Conservation (phyloP, 805 yeast genomes). For the Ogataea ganodermae region DNA sequence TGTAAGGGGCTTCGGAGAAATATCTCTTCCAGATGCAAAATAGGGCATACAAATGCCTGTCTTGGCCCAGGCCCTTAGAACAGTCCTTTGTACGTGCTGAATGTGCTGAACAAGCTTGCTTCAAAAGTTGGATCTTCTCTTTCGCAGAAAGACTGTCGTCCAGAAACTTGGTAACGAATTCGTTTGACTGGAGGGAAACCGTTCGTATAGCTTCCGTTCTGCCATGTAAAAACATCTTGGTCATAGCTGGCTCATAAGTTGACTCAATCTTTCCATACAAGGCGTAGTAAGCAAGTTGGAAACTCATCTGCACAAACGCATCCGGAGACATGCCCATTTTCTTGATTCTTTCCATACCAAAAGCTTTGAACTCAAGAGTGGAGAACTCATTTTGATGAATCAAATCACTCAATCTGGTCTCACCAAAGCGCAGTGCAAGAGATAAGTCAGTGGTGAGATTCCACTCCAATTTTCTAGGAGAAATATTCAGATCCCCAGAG, state of each 20-base stretch:
- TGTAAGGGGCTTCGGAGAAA: slow-evolving; percentile 33
- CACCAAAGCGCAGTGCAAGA: slow-evolving; percentile 83
- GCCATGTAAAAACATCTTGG: slow-evolving; percentile 83
- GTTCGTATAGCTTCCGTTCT: slow-evolving; percentile 91
- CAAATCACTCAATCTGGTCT: slow-evolving; percentile 82
- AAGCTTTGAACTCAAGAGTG: slow-evolving; percentile 69
- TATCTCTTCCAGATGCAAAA: slow-evolving; percentile 85
- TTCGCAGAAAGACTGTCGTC: slow-evolving; percentile 59
- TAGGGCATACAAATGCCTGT: slow-evolving; percentile 84
- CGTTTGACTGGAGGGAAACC: slow-evolving; percentile 76
- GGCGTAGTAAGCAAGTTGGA: slow-evolving; percentile 91
- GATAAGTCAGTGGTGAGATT: slow-evolving; percentile 75
- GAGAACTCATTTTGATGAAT: slow-evolving; percentile 88
- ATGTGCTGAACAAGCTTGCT: slow-evolving; percentile 73
- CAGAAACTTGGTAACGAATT: slow-evolving; percentile 82
- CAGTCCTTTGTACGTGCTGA: slow-evolving; percentile 66
- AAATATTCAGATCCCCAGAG: slow-evolving; percentile 54
- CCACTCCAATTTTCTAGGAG: slow-evolving; percentile 91
- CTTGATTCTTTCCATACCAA: slow-evolving; percentile 78
- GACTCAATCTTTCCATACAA: slow-evolving; percentile 91
- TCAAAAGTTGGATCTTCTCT: slow-evolving; percentile 60
- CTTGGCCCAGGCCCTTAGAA: slow-evolving; percentile 84
- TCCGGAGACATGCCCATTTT: slow-evolving; percentile 89
- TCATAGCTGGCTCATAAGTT: slow-evolving; percentile 96
- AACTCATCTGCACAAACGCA: slow-evolving; percentile 91